Evolutionary conservation across 805 yeast species (phyloP).

Genomic region (Myxozyma sirexii): DNA sequence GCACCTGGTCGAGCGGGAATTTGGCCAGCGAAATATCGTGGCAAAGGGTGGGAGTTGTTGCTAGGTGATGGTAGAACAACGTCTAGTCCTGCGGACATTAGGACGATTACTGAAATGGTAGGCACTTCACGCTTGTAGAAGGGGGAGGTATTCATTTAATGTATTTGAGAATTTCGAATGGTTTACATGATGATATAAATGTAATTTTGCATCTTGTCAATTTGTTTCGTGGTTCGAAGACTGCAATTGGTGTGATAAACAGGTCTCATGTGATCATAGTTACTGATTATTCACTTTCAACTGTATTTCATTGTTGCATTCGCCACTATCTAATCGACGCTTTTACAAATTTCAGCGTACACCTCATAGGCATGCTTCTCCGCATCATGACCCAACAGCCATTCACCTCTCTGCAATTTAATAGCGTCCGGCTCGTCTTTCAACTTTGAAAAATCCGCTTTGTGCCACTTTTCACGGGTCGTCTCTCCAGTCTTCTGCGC

Average conservation of each 20-base stretch:
- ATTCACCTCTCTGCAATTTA: not conserved
- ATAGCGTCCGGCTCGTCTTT: not conserved
- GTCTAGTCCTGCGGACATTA: not conserved
- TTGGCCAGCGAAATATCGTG: slow-evolving; percentile 9
- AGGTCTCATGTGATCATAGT: no score
- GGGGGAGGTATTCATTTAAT: no score
- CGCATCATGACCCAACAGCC: slow-evolving; percentile 6
- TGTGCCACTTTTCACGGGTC: slow-evolving; percentile 4
- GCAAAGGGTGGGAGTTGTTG: slow-evolving; percentile 7
- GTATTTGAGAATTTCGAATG: no score
- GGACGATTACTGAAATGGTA: not conserved
- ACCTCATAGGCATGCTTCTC: slow-evolving; percentile 7
- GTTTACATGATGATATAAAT: no score
- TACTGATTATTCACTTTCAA: no score
- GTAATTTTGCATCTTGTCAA: no score
- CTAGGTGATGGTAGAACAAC: not conserved
- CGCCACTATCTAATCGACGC: no score
- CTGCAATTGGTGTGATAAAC: no score
- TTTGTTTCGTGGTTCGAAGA: no score
- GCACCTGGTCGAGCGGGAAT: slow-evolving; percentile 13
- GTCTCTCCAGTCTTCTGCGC: slow-evolving; percentile 1
- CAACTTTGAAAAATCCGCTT: not conserved
- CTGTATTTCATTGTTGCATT: no score
- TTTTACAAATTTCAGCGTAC: no score
- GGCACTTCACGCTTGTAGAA: not conserved